Percentiles rank a stretch among this genome's conserved stretches.
Evolutionary conservation across 371 early-diverging fungal species (phyloP).

Genomic region (Lichtheimia ornata): DNA sequence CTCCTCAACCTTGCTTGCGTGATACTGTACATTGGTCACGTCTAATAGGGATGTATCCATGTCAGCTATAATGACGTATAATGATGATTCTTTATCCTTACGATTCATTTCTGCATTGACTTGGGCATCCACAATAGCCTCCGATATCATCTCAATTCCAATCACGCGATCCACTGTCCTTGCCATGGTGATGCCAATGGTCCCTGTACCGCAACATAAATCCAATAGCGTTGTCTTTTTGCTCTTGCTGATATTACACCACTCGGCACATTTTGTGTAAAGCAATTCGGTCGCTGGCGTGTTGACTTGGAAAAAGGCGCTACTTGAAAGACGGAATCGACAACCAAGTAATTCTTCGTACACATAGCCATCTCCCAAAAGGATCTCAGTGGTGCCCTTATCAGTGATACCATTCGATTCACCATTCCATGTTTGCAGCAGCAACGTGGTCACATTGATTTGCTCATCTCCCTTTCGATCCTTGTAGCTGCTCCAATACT

Average conservation of each 20-base stretch:
- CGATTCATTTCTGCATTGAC: conserved; percentile 71
- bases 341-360: conserved; percentile 69
- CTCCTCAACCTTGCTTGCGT: conserved; percentile 69
- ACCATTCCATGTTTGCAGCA: conserved; percentile 61
- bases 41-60: conserved; percentile 19
- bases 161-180: conserved; percentile 66
- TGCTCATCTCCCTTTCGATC: conserved; percentile 18
- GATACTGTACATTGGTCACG: conserved; percentile 58
- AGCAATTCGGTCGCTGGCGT: conserved; percentile 71
- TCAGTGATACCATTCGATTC: conserved; percentile 62
- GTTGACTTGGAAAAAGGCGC: conserved; percentile 85
- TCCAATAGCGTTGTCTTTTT: conserved; percentile 64
- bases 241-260: conserved; percentile 38
- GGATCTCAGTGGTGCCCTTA: conserved; percentile 42
- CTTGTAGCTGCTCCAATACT: conserved; percentile 31
- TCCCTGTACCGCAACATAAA: conserved; percentile 89
- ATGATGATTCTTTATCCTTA: conserved; percentile 18
- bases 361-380: conserved; percentile 62
- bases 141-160: conserved; percentile 75
- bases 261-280: conserved; percentile 54
- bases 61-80: neutral
- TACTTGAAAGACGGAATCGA: conserved; percentile 73
- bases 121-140: conserved; percentile 79
- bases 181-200: conserved; percentile 85
- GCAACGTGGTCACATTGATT: conserved; percentile 49